phyloP scores from a whole-genome alignment of 1,284 basidiomycete genomes.

The Cutaneotrichosporon daszewskae region DNA sequence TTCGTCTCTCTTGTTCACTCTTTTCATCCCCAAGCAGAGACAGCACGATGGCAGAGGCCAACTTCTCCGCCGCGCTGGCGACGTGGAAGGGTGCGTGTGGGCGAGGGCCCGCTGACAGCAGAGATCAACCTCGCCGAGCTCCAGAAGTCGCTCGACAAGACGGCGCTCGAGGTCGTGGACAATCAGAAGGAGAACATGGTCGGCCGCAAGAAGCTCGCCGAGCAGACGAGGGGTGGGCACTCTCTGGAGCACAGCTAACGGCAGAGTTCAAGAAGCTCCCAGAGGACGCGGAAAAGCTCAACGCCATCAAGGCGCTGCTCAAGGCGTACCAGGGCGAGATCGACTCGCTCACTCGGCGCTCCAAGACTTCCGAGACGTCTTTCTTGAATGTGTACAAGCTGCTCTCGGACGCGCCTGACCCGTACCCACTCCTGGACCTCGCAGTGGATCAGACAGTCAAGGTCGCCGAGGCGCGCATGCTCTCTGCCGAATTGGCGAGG shows the following conservation, averaged over 20 bases:
- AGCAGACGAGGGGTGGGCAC: slow-evolving; percentile 76
- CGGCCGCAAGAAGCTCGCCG: slow-evolving; percentile 85
- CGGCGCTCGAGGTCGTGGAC: slow-evolving; percentile 90
- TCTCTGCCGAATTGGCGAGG: slow-evolving; percentile 65
- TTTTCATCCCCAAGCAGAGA: neutral
- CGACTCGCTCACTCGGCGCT: slow-evolving; percentile 85
- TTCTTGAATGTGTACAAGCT: slow-evolving; percentile 92
- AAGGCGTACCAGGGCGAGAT: slow-evolving; percentile 97
- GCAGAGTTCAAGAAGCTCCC: slow-evolving; percentile 90
- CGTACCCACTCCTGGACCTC: slow-evolving; percentile 88
- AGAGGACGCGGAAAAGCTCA: slow-evolving; percentile 71
- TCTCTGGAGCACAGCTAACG: neutral
- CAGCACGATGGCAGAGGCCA: slow-evolving; percentile 43
- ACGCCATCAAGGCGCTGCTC: slow-evolving; percentile 76
- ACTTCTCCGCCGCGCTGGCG: slow-evolving; percentile 76
- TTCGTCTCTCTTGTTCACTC: neutral
- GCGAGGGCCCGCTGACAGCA: slow-evolving; percentile 37
- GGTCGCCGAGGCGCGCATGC: slow-evolving; percentile 67
- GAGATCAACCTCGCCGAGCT: slow-evolving; percentile 81
- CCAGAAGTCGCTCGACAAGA: slow-evolving; percentile 84
- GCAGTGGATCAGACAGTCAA: slow-evolving; percentile 89
- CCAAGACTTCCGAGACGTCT: slow-evolving; percentile 84
- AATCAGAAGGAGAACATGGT: slow-evolving; percentile 93
- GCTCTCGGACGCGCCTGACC: slow-evolving; percentile 88
- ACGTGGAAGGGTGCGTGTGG: slow-evolving; percentile 71